Base-by-base conservation (phyloP, 495 filamentous ascomycete genomes). In the Podospora pseudoanserina region DNA sequence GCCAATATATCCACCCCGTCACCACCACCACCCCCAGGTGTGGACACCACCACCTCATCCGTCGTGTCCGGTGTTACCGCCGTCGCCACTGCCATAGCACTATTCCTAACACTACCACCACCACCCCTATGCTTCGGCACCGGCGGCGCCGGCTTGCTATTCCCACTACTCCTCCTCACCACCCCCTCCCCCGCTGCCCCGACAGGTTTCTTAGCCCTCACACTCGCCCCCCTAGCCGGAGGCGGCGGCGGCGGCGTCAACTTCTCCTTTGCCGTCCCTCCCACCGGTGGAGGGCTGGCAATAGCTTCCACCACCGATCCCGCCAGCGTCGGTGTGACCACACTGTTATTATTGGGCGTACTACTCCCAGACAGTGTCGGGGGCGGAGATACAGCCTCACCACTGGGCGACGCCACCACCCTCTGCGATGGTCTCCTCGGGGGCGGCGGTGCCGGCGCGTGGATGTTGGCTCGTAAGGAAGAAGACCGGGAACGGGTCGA, bases 1-100 rank as follows among this genome's bases (percentile, higher is more conserved):
- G 88, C 90, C 67, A 92, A 69, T 55, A 91, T 88, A 73, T 89
- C 86, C 34, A 78, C 80, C 4, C 55, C 19, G 0, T 58, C 55
- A 4, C 55, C 55, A 80, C 78, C 44, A 23, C 15, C 26, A 63
- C 27, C 23, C 15, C 15, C 30, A 2, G 63, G 27, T 30, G 9
- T 9, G 2, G 20, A 9, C 5, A 26, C n/a, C 18, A 18, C 63
- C 11, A 54, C 20, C 30, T 49, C 39, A 49, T 49, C 39, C 2
- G 39, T 13, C 23, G 23, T 23, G 23, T 23, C 23, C 23, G 23
- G 23, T 39, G 34, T 39, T 11, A 1, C 34, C 3, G 34, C 34
- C 34, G 30, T 7, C 34, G 11, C 23, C 19, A 44, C 4, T 18
- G 55, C 3, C 5, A 15, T 39, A 11, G 69, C 75, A 58, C 80